Conservation (phyloP, 108 stramenopile genomes). For the Chaetoceros tenuissimus region DNA sequence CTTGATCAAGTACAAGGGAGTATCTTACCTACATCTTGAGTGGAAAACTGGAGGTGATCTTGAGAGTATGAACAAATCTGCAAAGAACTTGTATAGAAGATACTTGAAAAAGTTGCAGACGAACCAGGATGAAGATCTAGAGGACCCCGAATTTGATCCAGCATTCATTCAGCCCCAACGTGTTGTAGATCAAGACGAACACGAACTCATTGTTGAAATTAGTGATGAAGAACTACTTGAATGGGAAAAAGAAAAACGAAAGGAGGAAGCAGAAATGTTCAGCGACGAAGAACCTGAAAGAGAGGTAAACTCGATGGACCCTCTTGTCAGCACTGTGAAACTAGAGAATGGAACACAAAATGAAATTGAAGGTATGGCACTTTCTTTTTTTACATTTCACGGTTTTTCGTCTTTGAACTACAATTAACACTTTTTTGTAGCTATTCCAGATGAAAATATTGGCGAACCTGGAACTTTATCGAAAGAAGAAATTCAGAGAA, state of each 20-base stretch:
- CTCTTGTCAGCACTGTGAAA: conserved; percentile 12
- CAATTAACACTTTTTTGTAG: too few species aligned
- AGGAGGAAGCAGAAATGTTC: conserved; percentile 46
- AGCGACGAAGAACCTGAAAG: conserved; percentile 23
- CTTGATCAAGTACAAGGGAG: conserved; percentile 91
- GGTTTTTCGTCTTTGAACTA: too few species aligned
- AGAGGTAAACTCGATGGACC: conserved; percentile 16
- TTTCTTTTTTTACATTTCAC: too few species aligned
- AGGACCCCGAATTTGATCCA: conserved; percentile 83
- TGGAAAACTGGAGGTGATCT: conserved; percentile 82
- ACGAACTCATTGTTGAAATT: conserved; percentile 72
- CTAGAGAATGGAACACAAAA: conserved; percentile 26
- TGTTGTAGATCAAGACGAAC: conserved; percentile 81
- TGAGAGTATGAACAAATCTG: conserved; percentile 78
- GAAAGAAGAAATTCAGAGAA: conserved; percentile 37
- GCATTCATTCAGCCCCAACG: conserved; percentile 66
- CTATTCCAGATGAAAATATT: conserved; percentile 35
- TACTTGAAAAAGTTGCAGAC: conserved; percentile 79
- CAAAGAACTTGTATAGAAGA: conserved; percentile 78
- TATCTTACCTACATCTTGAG: conserved; percentile 85
- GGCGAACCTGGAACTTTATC: conserved; percentile 49
- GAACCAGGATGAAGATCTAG: conserved; percentile 65
- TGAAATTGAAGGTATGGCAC: conserved; percentile 11
- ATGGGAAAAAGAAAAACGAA: conserved; percentile 73
- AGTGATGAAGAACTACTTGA: conserved; percentile 68